Conservation (phyloP, 2,329 filamentous ascomycete species). For the Simplicillium sp. region DNA sequence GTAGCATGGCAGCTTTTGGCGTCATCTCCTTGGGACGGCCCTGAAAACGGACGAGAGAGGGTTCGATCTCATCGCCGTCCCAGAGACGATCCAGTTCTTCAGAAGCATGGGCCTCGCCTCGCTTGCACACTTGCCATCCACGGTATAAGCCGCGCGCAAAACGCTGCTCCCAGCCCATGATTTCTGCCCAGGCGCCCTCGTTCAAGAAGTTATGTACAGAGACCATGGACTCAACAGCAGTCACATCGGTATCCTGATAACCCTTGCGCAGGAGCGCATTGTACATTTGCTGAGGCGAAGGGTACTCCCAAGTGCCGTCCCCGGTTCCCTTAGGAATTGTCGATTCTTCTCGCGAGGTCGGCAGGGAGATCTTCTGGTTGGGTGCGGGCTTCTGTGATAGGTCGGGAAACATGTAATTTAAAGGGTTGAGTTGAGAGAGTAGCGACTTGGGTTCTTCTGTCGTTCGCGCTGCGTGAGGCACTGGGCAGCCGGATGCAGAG, state of each 20-base stretch:
- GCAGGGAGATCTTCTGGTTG: constrained; percentile 64
- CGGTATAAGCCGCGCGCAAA: constrained; percentile 65
- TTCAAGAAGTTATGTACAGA: constrained; percentile 97
- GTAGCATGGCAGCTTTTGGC: constrained; percentile 79
- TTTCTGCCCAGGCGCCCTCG: constrained; percentile 94
- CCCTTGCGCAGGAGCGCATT: constrained; percentile 95
- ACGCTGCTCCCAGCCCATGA: constrained; percentile 84
- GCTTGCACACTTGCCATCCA: constrained; percentile 65
- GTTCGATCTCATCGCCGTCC: constrained; percentile 46
- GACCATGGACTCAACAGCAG: constrained; percentile 94
- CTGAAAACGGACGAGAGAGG: constrained; percentile 77
- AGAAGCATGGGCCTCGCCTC: constrained; percentile 56
- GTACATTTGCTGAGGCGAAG: constrained; percentile 98
- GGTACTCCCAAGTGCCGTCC: constrained; percentile 89
- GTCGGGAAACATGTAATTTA: constrained; percentile 93
- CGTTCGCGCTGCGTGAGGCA: constrained; percentile 28
- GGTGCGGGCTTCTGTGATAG: constrained; percentile 72
- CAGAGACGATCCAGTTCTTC: constrained; percentile 38
- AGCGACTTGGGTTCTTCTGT: constrained; percentile 29
- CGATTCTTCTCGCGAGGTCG: constrained; percentile 72
- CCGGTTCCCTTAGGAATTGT: constrained; percentile 83
- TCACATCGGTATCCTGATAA: constrained; percentile 86
- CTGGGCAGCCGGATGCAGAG: constrained; percentile 32
- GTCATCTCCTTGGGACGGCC: constrained; percentile 83
- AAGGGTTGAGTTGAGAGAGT: constrained; percentile 49